These are phyloP conservation scores for Sherardia arvensis DNA, from an alignment of 257 asterid species.

Conservation along the genomic window DNA sequence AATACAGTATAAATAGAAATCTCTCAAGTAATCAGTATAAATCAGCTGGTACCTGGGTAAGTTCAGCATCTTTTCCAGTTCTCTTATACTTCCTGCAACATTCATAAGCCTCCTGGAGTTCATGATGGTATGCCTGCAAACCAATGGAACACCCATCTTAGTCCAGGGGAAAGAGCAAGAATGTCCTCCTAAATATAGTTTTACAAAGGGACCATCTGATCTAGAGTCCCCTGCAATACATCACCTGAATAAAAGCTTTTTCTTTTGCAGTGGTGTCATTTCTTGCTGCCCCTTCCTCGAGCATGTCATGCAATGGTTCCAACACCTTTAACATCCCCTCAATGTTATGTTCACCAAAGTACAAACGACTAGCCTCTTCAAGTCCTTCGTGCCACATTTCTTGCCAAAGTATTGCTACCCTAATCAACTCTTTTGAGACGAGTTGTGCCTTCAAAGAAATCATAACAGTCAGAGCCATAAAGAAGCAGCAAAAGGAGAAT, in stretches of 20 bases:
- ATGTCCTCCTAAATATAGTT: not conserved
- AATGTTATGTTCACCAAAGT: constrained; percentile 94
- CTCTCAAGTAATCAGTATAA: not conserved
- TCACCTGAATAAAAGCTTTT: constrained; percentile 90
- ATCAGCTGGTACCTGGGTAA: constrained; percentile 64
- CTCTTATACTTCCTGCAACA: constrained; percentile 80
- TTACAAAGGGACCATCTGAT: constrained; percentile 1
- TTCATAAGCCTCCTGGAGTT: constrained; percentile 83
- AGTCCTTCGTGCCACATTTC: constrained; percentile 99
- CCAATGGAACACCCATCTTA: constrained; percentile 4
- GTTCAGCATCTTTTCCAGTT: constrained; percentile 90
- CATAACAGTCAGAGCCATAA: constrained; percentile 21
- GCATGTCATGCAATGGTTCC: constrained; percentile 92
- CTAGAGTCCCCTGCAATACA: constrained; percentile 8
- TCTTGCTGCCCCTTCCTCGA: constrained; percentile 85
- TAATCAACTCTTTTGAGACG: constrained; percentile 88
- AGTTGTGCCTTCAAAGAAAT: constrained; percentile 78
- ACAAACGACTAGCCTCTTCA: constrained; percentile 98
- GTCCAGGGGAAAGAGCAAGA: not conserved
- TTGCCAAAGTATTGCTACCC: constrained; percentile 99
- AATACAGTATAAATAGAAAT: not conserved
- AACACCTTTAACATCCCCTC: constrained; percentile 93
- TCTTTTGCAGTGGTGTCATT: constrained; percentile 79
- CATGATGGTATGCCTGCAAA: constrained; percentile 71
- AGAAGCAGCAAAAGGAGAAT: constrained; percentile 13